Base-by-base conservation (phyloP, 176 grass and related monocot species). In the Pharus latifolius region DNA sequence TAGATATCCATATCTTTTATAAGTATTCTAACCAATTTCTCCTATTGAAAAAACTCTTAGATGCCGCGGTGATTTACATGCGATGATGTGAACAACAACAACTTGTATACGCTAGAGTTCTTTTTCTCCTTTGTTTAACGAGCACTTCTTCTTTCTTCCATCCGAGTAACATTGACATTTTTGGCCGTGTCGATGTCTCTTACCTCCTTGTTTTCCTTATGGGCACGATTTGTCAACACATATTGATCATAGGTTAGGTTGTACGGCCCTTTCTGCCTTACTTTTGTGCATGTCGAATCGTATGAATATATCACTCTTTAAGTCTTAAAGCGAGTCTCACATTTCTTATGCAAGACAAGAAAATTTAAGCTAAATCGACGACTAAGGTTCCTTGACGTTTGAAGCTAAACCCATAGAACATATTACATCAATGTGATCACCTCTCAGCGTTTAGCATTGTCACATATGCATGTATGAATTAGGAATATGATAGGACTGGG, bases 221-320 rank as follows among this genome's bases (percentile, higher is more conserved):
- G 10, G 19, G 12, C 43, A 22, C 60, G 31, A 23, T 67, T 74
- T 74, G 31, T 67, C 69, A 74, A 81, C 60, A 70, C 40, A 74
- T 63, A 74, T 73, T 74, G 60, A 59, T 58, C 38, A 40, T 59
- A 58, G 24, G 61, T 74, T 67, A 74, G 79, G 70, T 81, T 26
- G 41, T 41, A 81, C 51, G 5, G 8, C 22, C 42, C 51, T 74
- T 65, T 74, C 60, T 58, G 10, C 30, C 63, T 47, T 68, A 37
- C 15, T 31, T 71, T 44, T 40, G 67, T 45, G 20, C 27, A 56
- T 23, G 33, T 64, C 33, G 40, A 64, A n/a, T n/a, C n/a, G 73
- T 78, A 19, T 26, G 46, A 18, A 15, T n/a, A n/a, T n/a, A n/a
- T 3, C 3, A 71, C 25, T 16, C 12, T 30, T 60, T 43, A n/a